phyloP scores from a whole-genome alignment of 208 protist genomes.

The Lotmaria passim region DNA sequence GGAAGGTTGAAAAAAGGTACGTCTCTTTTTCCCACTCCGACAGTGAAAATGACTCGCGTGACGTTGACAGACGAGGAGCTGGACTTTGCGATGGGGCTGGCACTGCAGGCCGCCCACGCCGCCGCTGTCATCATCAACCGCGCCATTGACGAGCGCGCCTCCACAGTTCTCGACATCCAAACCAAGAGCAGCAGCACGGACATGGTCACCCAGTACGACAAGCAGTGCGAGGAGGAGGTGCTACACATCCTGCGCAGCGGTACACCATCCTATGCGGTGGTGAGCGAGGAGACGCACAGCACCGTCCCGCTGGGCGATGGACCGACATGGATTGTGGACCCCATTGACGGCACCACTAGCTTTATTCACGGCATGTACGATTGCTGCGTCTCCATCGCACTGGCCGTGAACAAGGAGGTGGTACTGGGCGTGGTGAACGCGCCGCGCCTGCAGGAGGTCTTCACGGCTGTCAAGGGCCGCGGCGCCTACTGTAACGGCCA shows the following conservation, averaged over 20 bases:
- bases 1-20: too few species aligned
- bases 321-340: constrained; percentile 88
- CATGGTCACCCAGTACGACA: constrained; percentile 79
- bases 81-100: constrained; percentile 61
- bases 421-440: constrained; percentile 82
- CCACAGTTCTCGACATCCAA: constrained; percentile 33
- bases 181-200: constrained; percentile 59
- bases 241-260: constrained; percentile 56
- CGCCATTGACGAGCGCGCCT: constrained; percentile 59
- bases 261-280: constrained; percentile 65
- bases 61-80: constrained; percentile 62
- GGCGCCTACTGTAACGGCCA: constrained; percentile 89
- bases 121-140: constrained; percentile 66
- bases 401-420: constrained; percentile 71
- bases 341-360: constrained; percentile 81
- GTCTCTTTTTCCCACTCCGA: neutral
- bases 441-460: constrained; percentile 83
- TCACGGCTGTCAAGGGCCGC: constrained; percentile 71
- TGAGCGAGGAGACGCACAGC: constrained; percentile 69
- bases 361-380: constrained; percentile 88
- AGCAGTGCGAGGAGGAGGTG: constrained; percentile 80
- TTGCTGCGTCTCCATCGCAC: constrained; percentile 86
- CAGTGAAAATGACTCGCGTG: constrained; percentile 19
- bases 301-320: constrained; percentile 40
- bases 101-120: constrained; percentile 58